Conservation (phyloP, 305 asterid species). For the Fraxinus albicans region DNA sequence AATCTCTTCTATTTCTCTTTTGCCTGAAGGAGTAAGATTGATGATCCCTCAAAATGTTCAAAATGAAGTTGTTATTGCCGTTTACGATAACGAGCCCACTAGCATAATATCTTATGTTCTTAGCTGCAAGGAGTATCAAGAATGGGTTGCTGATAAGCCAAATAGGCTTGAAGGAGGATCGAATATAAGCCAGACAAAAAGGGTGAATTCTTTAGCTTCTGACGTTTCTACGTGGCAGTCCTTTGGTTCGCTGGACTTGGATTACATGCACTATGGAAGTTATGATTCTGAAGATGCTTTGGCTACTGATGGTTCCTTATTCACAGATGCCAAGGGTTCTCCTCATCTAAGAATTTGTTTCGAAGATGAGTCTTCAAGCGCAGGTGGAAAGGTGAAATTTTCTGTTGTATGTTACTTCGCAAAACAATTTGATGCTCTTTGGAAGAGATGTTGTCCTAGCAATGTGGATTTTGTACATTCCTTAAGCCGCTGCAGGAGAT, state of each 20-base stretch:
- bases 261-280: conserved; percentile 52
- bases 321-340: conserved; percentile 50
- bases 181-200: conserved; percentile 35
- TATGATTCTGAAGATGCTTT: conserved; percentile 57
- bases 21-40: conserved; percentile 79
- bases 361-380: conserved; percentile 55
- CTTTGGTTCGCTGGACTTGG: conserved; percentile 61
- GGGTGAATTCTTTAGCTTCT: conserved; percentile 44
- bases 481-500: conserved; percentile 75
- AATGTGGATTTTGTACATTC: conserved; percentile 72
- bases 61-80: conserved; percentile 48
- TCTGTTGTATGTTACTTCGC: conserved; percentile 85
- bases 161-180: conserved; percentile 36
- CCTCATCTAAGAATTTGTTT: conserved; percentile 78
- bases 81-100: conserved; percentile 85
- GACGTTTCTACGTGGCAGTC: conserved; percentile 67
- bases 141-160: conserved; percentile 50
- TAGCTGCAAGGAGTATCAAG: conserved; percentile 61
- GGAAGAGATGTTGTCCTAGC: conserved; percentile 74
- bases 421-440: conserved; percentile 70
- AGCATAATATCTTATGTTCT: conserved; percentile 84
- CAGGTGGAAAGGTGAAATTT: conserved; percentile 61
- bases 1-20: conserved; percentile 52
- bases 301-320: conserved; percentile 34
- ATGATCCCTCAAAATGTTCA: conserved; percentile 53